phyloP scores from a whole-genome alignment of 306 rosid genomes.

The Heteromeles arbutifolia region DNA sequence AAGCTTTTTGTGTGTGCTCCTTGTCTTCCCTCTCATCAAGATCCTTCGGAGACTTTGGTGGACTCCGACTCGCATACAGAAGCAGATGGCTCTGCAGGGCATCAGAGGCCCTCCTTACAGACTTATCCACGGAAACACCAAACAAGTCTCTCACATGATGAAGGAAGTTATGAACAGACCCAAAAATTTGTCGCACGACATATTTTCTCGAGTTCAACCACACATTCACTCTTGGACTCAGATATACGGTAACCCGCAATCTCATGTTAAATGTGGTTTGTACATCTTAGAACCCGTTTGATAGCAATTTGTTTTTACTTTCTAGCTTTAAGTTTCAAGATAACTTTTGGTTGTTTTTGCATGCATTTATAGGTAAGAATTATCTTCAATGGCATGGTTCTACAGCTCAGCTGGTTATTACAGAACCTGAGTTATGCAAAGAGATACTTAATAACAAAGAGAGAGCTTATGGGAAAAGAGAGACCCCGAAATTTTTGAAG shows the following conservation, averaged over 20 bases:
- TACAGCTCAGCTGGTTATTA: neutral
- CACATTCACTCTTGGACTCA: neutral
- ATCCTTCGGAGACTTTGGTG: neutral
- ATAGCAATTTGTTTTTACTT: neutral
- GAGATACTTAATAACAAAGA: neutral
- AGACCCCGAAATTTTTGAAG: too few species aligned
- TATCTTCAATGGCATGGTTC: slow-evolving; percentile 1
- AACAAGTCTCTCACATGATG: neutral
- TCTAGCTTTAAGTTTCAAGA: neutral
- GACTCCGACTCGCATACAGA: neutral
- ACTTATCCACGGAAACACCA: neutral
- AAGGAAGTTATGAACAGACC: neutral
- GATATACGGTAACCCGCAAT: neutral
- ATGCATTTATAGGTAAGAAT: neutral
- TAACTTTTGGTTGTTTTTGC: neutral
- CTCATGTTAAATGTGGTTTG: too few species aligned
- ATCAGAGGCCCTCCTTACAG: neutral
- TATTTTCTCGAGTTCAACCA: neutral
- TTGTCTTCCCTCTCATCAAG: neutral
- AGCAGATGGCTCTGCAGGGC: neutral
- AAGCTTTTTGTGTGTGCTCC: neutral
- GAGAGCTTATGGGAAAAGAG: neutral
- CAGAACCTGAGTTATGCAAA: neutral
- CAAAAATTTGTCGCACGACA: neutral
- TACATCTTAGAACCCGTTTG: too few species aligned